phyloP scores from a whole-genome alignment of 2,329 filamentous ascomycete genomes.

The Calonectria honghensis region DNA sequence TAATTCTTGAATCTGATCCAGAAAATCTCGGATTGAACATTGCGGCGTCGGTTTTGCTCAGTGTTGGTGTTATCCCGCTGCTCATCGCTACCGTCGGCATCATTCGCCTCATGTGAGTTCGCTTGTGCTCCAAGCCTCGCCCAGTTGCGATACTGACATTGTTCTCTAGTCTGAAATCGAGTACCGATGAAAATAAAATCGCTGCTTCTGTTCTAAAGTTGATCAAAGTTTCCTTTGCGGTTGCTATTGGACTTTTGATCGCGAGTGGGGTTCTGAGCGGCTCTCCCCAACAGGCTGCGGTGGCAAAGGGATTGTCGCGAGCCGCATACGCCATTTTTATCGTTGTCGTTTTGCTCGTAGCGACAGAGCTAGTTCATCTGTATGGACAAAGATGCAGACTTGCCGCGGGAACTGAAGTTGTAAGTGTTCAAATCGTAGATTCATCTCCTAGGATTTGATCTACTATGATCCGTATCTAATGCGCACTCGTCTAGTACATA shows the following conservation, averaged over 20 bases:
- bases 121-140: not conserved
- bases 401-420: not conserved
- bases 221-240: not conserved
- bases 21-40: not conserved
- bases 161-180: not conserved
- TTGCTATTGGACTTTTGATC: not conserved
- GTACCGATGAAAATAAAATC: not conserved
- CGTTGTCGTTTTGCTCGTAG: not conserved
- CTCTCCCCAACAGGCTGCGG: not conserved
- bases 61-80: constrained; percentile 6
- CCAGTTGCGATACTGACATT: not conserved
- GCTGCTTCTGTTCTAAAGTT: not conserved
- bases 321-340: not conserved
- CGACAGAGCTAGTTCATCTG: not conserved
- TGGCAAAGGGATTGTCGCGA: not conserved
- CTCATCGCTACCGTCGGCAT: not conserved
- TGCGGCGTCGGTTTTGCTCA: not conserved
- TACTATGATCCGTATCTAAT: not conserved
- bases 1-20: constrained; percentile 2
- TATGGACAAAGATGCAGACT: not conserved
- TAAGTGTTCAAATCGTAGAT: not conserved
- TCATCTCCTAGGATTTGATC: not conserved
- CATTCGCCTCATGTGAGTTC: constrained; percentile 4
- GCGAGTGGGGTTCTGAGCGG: not conserved
- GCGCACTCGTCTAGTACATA: not conserved